Evolutionary conservation across 148 eudicot genomes (phyloP).

Genomic region (Selenicereus undatus): DNA sequence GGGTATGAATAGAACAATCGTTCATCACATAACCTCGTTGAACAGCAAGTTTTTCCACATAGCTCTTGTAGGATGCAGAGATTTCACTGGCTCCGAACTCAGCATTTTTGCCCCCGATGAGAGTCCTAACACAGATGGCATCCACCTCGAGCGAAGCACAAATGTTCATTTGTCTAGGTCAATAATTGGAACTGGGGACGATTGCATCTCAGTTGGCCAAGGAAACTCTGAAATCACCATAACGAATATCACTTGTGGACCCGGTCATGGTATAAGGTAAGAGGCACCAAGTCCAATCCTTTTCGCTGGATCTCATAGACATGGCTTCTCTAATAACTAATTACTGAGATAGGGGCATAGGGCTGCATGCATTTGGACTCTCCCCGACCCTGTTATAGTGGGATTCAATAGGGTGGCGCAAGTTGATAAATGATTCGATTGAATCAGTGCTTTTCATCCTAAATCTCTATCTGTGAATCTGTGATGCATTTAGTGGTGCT

Average conservation of each 20-base stretch:
- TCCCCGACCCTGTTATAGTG: background rate
- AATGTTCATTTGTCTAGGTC: constrained; percentile 31
- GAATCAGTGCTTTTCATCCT: background rate
- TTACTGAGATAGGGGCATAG: background rate
- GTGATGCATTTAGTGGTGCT: background rate
- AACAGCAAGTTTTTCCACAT: constrained; percentile 58
- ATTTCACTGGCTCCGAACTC: constrained; percentile 29
- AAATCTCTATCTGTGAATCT: background rate
- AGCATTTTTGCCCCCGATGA: constrained; percentile 37
- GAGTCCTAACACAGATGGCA: constrained; percentile 65
- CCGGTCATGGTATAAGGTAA: constrained; percentile 57
- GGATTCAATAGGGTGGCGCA: background rate
- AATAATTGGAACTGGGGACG: constrained; percentile 53
- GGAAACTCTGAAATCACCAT: constrained; percentile 43
- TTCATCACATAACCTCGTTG: constrained; percentile 37
- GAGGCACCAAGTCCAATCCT: background rate
- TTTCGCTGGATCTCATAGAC: background rate
- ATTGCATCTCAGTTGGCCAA: constrained; percentile 54
- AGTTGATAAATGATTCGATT: background rate
- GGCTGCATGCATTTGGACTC: background rate
- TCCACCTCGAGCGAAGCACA: constrained; percentile 43
- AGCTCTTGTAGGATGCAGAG: constrained; percentile 40
- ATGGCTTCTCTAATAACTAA: background rate
- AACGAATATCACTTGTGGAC: constrained; percentile 47
- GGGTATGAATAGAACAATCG: constrained; percentile 39